Conservation (phyloP, 2,329 filamentous ascomycete species). For the Ustilaginoidea virens region DNA sequence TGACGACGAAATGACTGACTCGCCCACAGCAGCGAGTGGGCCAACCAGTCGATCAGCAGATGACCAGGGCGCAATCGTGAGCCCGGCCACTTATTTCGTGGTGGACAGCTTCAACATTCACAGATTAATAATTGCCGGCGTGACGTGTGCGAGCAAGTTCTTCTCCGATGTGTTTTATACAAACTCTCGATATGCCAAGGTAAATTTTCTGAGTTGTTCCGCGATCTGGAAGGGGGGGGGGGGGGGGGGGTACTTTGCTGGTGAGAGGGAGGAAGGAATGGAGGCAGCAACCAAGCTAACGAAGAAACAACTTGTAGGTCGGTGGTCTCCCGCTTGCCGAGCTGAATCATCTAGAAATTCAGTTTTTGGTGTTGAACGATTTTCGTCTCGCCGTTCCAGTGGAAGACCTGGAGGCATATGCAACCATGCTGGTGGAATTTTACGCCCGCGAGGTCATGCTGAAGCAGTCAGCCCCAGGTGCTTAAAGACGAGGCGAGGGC, state of each 20-base stretch:
- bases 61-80: conserved; percentile 11
- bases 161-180: conserved; percentile 99
- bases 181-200: conserved; percentile 98
- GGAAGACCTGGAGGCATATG: conserved; percentile 92
- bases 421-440: conserved; percentile 96
- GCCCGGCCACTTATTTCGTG: conserved; percentile 56
- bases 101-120: conserved; percentile 99
- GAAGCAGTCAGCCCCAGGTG: conserved; percentile 6
- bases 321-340: conserved; percentile 84
- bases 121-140: conserved; percentile 85
- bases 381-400: conserved; percentile 87
- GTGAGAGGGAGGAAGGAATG: not conserved
- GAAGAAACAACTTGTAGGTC: conserved; percentile 50
- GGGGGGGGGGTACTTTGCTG: not conserved
- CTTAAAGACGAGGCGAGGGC: no score
- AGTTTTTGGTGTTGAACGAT: conserved; percentile 91
- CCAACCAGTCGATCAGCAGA: conserved; percentile 8
- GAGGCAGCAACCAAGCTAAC: conserved; percentile 3
- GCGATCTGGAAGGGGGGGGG: not conserved
- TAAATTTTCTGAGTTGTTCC: conserved; percentile 25
- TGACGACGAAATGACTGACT: conserved; percentile 17
- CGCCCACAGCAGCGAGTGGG: conserved; percentile 12
- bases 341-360: conserved; percentile 88
- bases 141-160: conserved; percentile 98
- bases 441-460: conserved; percentile 77